phyloP scores from a whole-genome alignment of 768 basidiomycete species.

The Boletales sp. region DNA sequence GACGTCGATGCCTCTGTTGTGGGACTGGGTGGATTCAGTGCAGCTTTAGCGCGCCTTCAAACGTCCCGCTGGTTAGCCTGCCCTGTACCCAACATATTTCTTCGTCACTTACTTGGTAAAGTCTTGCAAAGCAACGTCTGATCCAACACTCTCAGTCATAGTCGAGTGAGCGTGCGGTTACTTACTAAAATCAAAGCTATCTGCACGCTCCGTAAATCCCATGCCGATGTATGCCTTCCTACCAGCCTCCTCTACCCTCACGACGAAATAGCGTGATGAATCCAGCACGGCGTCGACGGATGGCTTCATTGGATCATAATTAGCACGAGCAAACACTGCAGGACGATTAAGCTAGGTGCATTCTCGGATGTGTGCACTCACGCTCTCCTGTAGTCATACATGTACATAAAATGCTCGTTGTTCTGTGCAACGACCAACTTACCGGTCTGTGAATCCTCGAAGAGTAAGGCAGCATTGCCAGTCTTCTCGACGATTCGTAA shows the following conservation, averaged over 20 bases:
- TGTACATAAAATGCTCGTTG: constrained; percentile 2
- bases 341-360: constrained; percentile 4
- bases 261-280: constrained; percentile 92
- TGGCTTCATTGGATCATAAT: constrained; percentile 74
- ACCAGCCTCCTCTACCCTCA: constrained; percentile 85
- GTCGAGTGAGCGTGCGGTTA: constrained; percentile 4
- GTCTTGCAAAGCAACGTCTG: constrained; percentile 84
- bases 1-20: constrained; percentile 46
- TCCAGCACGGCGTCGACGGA: constrained; percentile 95
- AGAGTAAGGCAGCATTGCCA: constrained; percentile 60
- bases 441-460: constrained; percentile 84
- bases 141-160: constrained; percentile 5
- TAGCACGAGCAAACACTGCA: constrained; percentile 82
- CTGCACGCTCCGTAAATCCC: constrained; percentile 85
- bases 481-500: constrained; percentile 81
- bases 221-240: constrained; percentile 91
- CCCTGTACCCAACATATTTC: not conserved
- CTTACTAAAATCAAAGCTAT: constrained; percentile 92
- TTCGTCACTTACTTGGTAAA: constrained; percentile 62
- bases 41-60: constrained; percentile 59
- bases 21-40: constrained; percentile 50
- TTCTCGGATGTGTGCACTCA: constrained; percentile 35
- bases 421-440: constrained; percentile 20
- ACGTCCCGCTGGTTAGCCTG: not conserved
- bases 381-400: constrained; percentile 53